Base-by-base conservation (phyloP, 768 basidiomycete species). In the Galerina sulciceps region DNA sequence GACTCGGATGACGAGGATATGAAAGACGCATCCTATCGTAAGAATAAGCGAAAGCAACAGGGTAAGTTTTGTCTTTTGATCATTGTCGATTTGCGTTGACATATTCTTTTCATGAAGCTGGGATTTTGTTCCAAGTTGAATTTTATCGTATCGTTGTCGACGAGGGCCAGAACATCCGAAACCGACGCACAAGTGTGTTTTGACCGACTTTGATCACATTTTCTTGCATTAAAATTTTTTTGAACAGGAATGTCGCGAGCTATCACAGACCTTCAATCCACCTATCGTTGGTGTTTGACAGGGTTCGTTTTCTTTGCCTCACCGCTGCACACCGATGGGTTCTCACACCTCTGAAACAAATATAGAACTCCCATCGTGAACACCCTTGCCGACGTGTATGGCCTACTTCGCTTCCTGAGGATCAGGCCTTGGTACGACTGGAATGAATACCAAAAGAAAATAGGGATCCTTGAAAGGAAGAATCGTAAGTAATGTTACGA, bases 251-350 rank as follows among this genome's bases (percentile, higher is more conserved):
- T 74, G 41, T 85, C 85, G 15, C 77, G 82, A 15, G 82, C 84
- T 1, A 81, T 86, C 13, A 80, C 80, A 10, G 79, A 83, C 11
- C 71, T 93, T 14, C 70, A 77, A 10, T 62, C 83, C 0, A 76
- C 65, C 15, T 81, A 85, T 67, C 79, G 88, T 38, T 92, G 91
- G 91, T 83, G 81, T 61, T 72, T 90, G 9, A 90, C 87, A 22
- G 87, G 85, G 80, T 82, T 67, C 17, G 76, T 69, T 17, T 18
- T 55, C 6, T 10, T 18, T 58, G 11, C 6, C 22, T 4, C 13
- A 18, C 38, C 34, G 6, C 9, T 18, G 43, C 14, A 51, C 13
- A 17, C 34, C n/a, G 9, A 17, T 8, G 50, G 38, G 43, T 9
- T 34, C 36, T 36, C 10, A 51, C 13, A 11, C 20, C 49, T 34